Conservation (phyloP, 305 asterid species). For the Plantago rigida region DNA sequence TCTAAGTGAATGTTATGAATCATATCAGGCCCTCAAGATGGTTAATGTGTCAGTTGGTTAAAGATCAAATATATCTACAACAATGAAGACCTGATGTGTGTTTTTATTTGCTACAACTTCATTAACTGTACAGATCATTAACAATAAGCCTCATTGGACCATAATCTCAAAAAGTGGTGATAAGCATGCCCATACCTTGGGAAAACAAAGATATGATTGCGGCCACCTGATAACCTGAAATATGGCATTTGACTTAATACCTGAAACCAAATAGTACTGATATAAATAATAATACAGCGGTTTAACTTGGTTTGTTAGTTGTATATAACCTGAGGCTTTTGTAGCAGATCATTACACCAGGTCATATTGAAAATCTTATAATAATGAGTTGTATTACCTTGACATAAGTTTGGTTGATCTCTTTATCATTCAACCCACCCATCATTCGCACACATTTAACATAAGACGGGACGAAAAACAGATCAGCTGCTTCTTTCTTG, state of each 20-base stretch:
- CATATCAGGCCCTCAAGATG: too few species aligned
- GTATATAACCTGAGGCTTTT: background rate
- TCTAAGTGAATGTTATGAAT: too few species aligned
- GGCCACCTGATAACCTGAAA: slow-evolving; percentile 88
- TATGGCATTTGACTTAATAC: slow-evolving; percentile 91
- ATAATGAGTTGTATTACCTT: slow-evolving; percentile 43
- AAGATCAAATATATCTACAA: too few species aligned
- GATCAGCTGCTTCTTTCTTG: slow-evolving; percentile 73
- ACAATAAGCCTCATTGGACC: background rate
- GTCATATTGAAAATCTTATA: background rate
- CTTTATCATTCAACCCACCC: slow-evolving; percentile 87
- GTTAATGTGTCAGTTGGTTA: too few species aligned
- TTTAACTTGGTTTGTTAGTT: background rate
- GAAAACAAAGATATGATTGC: slow-evolving; percentile 81
- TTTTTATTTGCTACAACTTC: too few species aligned
- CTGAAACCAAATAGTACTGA: slow-evolving; percentile 47
- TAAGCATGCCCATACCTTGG: slow-evolving; percentile 52
- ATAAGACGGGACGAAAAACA: slow-evolving; percentile 84
- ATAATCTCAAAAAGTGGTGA: background rate
- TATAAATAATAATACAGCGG: slow-evolving; percentile 25
- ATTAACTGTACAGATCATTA: background rate
- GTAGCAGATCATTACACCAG: too few species aligned
- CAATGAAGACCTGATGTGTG: too few species aligned
- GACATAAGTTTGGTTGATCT: slow-evolving; percentile 78
- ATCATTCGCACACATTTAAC: slow-evolving; percentile 87